Evolutionary conservation across 2,329 filamentous ascomycete genomes (phyloP).

Genomic region (Sclerotiophoma versabilis): DNA sequence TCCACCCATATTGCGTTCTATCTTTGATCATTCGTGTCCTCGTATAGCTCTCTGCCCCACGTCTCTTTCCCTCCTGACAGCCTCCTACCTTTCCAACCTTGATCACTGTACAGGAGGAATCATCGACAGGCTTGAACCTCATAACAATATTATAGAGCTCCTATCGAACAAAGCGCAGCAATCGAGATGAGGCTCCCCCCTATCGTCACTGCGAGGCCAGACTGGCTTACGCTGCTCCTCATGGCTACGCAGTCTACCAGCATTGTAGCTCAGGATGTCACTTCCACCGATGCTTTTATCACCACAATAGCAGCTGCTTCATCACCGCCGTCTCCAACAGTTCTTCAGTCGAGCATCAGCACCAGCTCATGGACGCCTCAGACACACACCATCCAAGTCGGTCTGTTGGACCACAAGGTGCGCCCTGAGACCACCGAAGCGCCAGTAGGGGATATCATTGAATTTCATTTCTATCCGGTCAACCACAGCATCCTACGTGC

Average conservation of each 20-base stretch:
- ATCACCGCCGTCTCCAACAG: background rate
- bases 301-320: background rate
- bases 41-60: background rate
- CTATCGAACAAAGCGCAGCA: background rate
- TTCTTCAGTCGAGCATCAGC: conserved; percentile 9
- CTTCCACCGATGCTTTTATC: background rate
- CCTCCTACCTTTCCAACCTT: background rate
- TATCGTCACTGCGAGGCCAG: background rate
- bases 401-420: conserved; percentile 48
- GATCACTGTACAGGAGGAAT: background rate
- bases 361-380: conserved; percentile 25
- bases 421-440: conserved; percentile 49
- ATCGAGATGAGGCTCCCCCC: background rate
- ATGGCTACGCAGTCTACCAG: background rate
- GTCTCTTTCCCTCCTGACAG: background rate
- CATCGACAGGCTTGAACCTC: background rate
- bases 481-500: conserved; percentile 55
- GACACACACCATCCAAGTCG: conserved; percentile 48
- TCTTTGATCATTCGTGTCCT: conserved; percentile 11
- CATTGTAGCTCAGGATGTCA: conserved; percentile 1
- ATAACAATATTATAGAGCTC: background rate
- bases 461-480: conserved; percentile 52
- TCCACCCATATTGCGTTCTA: background rate
- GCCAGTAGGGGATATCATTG: conserved; percentile 48
- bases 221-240: background rate